Conservation (phyloP, 768 basidiomycete species). For the Lentinula boryana region DNA sequence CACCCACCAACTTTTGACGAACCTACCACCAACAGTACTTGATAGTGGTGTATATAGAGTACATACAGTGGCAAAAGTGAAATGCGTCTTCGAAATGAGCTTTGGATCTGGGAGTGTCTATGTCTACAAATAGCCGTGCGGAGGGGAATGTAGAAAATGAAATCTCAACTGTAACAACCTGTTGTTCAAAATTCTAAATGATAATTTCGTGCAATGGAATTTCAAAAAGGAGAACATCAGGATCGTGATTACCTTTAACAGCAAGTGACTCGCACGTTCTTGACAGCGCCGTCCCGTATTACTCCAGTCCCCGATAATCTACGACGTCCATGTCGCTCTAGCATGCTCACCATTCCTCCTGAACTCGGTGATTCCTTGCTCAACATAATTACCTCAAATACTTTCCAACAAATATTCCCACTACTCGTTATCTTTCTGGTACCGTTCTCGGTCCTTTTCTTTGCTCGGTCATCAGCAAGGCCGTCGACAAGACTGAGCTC, state of each 20-base stretch:
- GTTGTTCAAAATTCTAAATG: too few species aligned
- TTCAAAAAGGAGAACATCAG: not conserved
- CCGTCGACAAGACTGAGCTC: slow-evolving; percentile 21
- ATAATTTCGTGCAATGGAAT: too few species aligned
- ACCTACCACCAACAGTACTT: too few species aligned
- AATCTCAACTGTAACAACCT: too few species aligned
- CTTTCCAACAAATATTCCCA: slow-evolving; percentile 54
- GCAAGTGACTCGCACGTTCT: slow-evolving; percentile 1
- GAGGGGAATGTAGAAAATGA: too few species aligned
- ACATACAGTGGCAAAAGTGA: too few species aligned
- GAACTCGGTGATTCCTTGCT: slow-evolving; percentile 32
- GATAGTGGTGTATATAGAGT: too few species aligned
- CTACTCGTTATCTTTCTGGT: slow-evolving; percentile 42
- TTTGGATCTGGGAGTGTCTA: too few species aligned
- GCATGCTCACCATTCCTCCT: slow-evolving; percentile 19
- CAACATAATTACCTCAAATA: slow-evolving; percentile 30
- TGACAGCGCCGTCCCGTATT: not conserved
- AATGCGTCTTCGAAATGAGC: too few species aligned
- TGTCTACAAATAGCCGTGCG: too few species aligned
- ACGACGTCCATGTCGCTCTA: slow-evolving; percentile 4
- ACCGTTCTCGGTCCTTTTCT: slow-evolving; percentile 17
- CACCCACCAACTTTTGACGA: too few species aligned
- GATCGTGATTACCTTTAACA: not conserved
- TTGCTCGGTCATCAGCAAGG: slow-evolving; percentile 20
- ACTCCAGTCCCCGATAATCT: not conserved